Base-by-base conservation (phyloP, 176 grass and related monocot genomes). In the Miscanthus lutarioriparius region DNA sequence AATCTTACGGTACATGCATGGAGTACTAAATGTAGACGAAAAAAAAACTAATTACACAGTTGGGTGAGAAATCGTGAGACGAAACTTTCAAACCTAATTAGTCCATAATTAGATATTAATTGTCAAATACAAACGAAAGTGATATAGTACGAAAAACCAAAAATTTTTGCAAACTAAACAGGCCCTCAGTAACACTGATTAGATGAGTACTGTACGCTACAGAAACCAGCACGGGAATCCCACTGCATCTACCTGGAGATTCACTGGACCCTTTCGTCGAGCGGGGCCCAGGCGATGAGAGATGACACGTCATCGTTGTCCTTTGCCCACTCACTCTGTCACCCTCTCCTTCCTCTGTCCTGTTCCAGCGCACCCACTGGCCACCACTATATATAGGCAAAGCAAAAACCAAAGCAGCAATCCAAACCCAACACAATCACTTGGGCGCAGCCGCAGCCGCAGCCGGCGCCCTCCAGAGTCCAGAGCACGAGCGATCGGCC, bases 201-300 rank as follows among this genome's bases (percentile, higher is more conserved):
- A 10, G 22, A 0, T 10, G 2, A n/a, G 17, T 19, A 22, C 1
- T n/a, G n/a, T 12, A 26, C 4, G 58, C 26, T 64, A 63, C 26
- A 78, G 66, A 59, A 67, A 68, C 40, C 58, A 28, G 16, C 22
- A 67, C 30, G 70, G 38, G 89, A 84, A 87, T 84, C 89, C 75
- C 38, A 70, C 75, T 84, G 89, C 89, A 84, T 84, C 89, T 75
- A 80, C 40, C 49, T 76, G 80, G 80, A 70, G 80, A 90, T 87
- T 90, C 88, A 45, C n/a, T 64, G 0, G 27, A n/a, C 23, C 8
- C 54, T 41, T 53, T 64, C 86, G 2, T 4, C 66, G 0, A 0
- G 27, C 5, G 70, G 87, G 87, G 0, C 63, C 87, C 70, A 9
- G 22, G 17, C 1, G 22, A 10, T 56, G 64, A 44, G 33, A 22